Evolutionary conservation across 331 rosid genomes (phyloP).

Genomic region (Telfairia occidentalis): DNA sequence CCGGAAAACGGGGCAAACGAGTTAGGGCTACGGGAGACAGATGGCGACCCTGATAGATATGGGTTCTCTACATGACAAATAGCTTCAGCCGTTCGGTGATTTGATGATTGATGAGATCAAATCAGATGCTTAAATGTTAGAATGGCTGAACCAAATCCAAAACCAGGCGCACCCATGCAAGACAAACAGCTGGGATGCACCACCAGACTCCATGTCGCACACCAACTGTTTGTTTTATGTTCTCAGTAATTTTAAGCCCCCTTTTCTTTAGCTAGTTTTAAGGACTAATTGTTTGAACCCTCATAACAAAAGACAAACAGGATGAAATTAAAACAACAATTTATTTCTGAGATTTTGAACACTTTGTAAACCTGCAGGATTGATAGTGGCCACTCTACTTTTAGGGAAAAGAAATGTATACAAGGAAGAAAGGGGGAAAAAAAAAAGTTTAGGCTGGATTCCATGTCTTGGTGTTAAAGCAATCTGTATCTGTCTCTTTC

Average conservation of each 20-base stretch:
- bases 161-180: neutral
- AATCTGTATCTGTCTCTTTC: conserved; percentile 7
- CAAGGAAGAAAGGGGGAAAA: neutral
- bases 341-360: neutral
- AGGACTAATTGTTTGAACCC: neutral
- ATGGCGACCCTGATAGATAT: neutral
- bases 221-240: conserved; percentile 4
- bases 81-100: neutral
- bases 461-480: conserved; percentile 8
- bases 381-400: neutral
- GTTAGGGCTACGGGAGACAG: neutral
- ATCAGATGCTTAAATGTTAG: neutral
- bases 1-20: neutral
- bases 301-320: neutral
- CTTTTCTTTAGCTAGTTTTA: neutral
- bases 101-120: neutral
- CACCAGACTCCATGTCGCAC: neutral
- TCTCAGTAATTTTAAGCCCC: neutral
- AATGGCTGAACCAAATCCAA: neutral
- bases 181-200: neutral
- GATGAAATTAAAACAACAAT: neutral
- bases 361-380: neutral
- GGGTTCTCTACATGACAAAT: neutral
- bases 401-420: neutral
- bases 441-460: conserved; percentile 5